Evolutionary conservation across 2,329 filamentous ascomycete genomes (phyloP), one percentile per base, ranked within the genome.

Genomic region (Aspergillus sp.): DNA sequence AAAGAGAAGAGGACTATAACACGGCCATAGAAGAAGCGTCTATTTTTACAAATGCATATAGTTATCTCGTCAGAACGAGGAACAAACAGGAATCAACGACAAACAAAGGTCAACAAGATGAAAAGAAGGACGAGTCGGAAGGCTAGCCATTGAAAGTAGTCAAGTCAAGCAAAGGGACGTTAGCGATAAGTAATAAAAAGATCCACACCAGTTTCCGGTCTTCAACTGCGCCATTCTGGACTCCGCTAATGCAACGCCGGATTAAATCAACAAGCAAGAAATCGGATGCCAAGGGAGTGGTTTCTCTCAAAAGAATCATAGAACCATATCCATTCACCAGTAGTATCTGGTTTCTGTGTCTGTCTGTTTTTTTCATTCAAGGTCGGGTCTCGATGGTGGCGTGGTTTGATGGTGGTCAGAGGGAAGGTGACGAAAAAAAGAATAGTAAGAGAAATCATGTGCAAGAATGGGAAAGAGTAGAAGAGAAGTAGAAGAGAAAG

Each of bases 31-130:
- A 19, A 51, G 49, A 55, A 62, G 62, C 56, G 42, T 65, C 62
- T 65, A 65, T 63, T 65, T 64, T 64, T 65, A 65, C 63, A 63
- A 50, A 62, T 64, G 60, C 60, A 61, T 53, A 48, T 43, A 19
- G 44, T 48, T 36, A 48, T 50, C 50, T 53, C 49, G 36, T 44
- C 48, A 45, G 33, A 27, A 26, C 47, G 41, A 44, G 10, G 45
- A 41, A 29, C 44, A 44, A 45, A 42, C 19, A 19, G 19, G 19
- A 44, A 39, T 29, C 30, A 39, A 19, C 48, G 41, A 45, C 10
- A 45, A 42, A 29, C 44, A 45, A 46, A 41, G 19, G 42, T 47
- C 42, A 45, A 45, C 44, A 29, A 50, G 52, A 44, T 51, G 42
- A 44, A 47, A 44, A 50, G 30, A 41, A 43, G 48, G 19, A 51